Conservation (phyloP, 2,329 filamentous ascomycete species). For the Fusarium sp. region DNA sequence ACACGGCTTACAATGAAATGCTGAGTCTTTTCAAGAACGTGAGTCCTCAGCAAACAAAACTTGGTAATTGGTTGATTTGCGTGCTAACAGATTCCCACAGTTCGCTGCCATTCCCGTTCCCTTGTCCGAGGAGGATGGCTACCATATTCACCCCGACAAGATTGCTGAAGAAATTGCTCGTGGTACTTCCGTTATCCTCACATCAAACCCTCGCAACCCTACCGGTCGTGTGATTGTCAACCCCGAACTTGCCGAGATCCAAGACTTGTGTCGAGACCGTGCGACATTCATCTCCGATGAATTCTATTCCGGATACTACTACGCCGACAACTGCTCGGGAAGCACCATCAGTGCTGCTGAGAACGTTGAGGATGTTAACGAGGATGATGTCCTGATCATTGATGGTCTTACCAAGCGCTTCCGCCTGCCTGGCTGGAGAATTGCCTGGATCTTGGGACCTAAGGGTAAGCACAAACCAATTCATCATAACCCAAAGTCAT, state of each 20-base stretch:
- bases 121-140: constrained; percentile 84
- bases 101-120: constrained; percentile 90
- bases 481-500: neutral
- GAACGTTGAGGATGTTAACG: constrained; percentile 89
- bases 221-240: constrained; percentile 89
- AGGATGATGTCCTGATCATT: constrained; percentile 92
- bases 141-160: constrained; percentile 93
- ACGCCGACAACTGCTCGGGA: constrained; percentile 91
- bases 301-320: constrained; percentile 97
- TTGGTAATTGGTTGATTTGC: too few species aligned
- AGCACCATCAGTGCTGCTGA: constrained; percentile 73
- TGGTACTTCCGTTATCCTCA: constrained; percentile 88
- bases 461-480: constrained; percentile 63
- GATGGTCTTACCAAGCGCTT: constrained; percentile 97
- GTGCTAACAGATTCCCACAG: constrained; percentile 53
- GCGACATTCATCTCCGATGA: constrained; percentile 95
- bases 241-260: constrained; percentile 87
- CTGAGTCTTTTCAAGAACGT: constrained; percentile 90
- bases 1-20: constrained; percentile 99
- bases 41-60: neutral
- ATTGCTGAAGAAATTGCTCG: constrained; percentile 91
- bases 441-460: constrained; percentile 94
- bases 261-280: constrained; percentile 90
- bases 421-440: constrained; percentile 93
- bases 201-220: constrained; percentile 94